Evolutionary conservation across 345 rosid species (phyloP).

Genomic region (Salix udensis): DNA sequence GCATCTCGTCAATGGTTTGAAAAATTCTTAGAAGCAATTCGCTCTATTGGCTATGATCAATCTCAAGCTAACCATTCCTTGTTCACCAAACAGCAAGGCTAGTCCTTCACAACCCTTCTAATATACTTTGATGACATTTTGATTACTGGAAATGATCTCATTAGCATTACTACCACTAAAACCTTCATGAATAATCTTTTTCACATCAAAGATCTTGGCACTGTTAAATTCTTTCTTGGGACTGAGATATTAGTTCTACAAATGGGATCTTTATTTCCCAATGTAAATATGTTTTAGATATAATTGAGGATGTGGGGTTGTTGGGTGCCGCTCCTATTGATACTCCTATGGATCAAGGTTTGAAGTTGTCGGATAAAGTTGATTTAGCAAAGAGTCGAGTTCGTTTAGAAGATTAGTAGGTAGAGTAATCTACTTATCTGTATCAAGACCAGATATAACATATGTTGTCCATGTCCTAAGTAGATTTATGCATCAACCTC

Average conservation of each 20-base stretch:
- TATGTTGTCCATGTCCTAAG: not conserved
- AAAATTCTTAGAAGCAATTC: no score
- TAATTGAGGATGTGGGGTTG: not conserved
- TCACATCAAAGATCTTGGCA: not conserved
- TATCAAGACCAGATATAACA: constrained; percentile 10
- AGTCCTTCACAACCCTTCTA: not conserved
- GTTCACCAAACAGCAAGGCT: not conserved
- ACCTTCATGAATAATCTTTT: not conserved
- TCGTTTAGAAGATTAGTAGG: not conserved
- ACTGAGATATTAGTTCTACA: not conserved
- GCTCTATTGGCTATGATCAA: no score
- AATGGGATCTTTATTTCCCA: not conserved
- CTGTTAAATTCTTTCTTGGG: not conserved
- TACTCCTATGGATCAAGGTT: not conserved
- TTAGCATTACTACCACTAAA: not conserved
- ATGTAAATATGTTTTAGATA: not conserved
- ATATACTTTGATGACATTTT: constrained; percentile 1
- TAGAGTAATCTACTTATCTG: not conserved
- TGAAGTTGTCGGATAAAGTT: not conserved
- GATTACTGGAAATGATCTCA: not conserved
- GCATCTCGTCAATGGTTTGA: no score
- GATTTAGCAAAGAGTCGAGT: not conserved
- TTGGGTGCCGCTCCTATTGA: not conserved
- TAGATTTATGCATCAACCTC: not conserved
- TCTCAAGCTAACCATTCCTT: no score